Conservation (phyloP, 768 basidiomycete genomes). For the Leucocoprinus birnbaumii region DNA sequence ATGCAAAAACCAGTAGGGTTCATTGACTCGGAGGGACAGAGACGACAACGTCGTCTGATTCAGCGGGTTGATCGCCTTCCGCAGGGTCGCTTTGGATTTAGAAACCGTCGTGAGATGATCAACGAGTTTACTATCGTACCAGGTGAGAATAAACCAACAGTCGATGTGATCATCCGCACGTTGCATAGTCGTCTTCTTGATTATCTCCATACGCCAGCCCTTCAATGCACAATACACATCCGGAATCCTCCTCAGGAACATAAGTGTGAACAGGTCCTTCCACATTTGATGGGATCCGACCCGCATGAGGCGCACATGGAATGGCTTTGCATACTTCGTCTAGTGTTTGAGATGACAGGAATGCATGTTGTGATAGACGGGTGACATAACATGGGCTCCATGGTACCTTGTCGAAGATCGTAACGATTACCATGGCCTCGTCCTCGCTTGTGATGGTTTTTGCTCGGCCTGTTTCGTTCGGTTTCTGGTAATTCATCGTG, state of each 20-base stretch:
- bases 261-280: background rate
- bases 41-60: conserved; percentile 47
- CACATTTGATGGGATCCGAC: conserved; percentile 36
- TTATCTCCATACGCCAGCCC: conserved; percentile 57
- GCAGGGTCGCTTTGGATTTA: conserved; percentile 21
- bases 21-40: conserved; percentile 59
- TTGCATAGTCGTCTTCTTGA: conserved; percentile 52
- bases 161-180: conserved; percentile 24
- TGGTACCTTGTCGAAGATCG: conserved; percentile 55
- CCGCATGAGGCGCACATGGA: conserved; percentile 38
- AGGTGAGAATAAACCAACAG: background rate
- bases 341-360: conserved; percentile 72
- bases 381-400: conserved; percentile 60
- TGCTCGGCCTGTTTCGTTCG: background rate
- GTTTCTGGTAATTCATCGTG: conserved; percentile 19
- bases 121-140: conserved; percentile 41
- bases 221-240: conserved; percentile 61
- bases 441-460: conserved; percentile 9
- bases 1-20: conserved; percentile 84
- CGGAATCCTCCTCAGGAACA: conserved; percentile 19
- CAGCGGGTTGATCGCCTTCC: conserved; percentile 40
- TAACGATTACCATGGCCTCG: conserved; percentile 55
- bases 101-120: conserved; percentile 31
- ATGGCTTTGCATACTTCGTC: conserved; percentile 57
- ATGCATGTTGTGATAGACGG: conserved; percentile 65